Conservation (phyloP, 305 asterid species). For the Plantago coronopus region DNA sequence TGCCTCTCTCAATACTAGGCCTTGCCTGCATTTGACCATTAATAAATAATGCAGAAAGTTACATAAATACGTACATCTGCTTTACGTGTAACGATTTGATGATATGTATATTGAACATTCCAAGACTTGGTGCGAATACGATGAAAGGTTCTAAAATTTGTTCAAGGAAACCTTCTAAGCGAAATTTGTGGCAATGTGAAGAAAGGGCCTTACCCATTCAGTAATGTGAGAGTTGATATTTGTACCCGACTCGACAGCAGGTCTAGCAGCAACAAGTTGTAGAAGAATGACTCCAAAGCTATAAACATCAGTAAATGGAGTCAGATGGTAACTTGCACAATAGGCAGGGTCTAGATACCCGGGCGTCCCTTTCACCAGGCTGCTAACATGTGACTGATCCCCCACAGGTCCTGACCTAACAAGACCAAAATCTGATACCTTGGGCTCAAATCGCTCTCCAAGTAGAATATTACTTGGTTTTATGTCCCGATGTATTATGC, state of each 20-base stretch:
- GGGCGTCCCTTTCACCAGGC: constrained; percentile 66
- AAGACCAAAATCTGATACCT: constrained; percentile 74
- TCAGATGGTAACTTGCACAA: constrained; percentile 54
- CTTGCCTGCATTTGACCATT: constrained; percentile 46
- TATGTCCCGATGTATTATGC: constrained; percentile 72
- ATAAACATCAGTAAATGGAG: constrained; percentile 66
- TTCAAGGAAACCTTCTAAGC: background rate
- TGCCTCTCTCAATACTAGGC: constrained; percentile 53
- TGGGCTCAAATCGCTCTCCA: constrained; percentile 63
- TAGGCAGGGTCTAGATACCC: constrained; percentile 84
- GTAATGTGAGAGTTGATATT: constrained; percentile 46
- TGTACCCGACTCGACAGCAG: constrained; percentile 42
- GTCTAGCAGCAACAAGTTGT: constrained; percentile 71
- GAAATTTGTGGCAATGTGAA: background rate
- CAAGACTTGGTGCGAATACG: background rate
- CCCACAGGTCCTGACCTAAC: constrained; percentile 59
- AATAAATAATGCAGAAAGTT: background rate
- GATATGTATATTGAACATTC: background rate
- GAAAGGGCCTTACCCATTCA: constrained; percentile 49
- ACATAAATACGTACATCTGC: no score
- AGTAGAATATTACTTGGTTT: constrained; percentile 72
- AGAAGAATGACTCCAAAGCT: constrained; percentile 76
- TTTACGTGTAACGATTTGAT: no score
- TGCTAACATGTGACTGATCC: constrained; percentile 69
- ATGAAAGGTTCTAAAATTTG: background rate